phyloP scores from a whole-genome alignment of 1,284 basidiomycete genomes.

The Inonotus hispidus region DNA sequence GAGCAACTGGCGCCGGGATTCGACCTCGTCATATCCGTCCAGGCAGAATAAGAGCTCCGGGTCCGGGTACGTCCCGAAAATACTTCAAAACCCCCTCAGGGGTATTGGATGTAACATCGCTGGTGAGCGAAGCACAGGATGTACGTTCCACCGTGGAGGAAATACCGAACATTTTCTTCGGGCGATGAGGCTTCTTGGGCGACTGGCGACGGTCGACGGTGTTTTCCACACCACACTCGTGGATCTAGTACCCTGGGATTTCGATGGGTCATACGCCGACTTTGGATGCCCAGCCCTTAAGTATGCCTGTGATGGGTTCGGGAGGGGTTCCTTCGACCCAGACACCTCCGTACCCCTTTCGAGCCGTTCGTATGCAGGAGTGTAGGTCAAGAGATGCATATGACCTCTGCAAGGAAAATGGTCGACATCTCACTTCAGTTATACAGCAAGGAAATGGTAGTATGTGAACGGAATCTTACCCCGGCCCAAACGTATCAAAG shows the following conservation, averaged over 20 bases:
- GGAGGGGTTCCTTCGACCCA: conserved; percentile 44
- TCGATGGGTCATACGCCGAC: conserved; percentile 36
- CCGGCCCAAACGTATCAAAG: background rate
- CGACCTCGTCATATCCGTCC: conserved; percentile 45
- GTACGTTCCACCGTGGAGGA: conserved; percentile 48
- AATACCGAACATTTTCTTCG: conserved; percentile 47
- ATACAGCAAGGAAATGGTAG: too few relatives aligned
- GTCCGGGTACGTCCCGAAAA: conserved; percentile 41
- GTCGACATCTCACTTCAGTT: too few relatives aligned
- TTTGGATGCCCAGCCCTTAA: conserved; percentile 37
- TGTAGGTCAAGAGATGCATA: background rate
- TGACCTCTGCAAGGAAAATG: background rate
- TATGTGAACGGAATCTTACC: background rate
- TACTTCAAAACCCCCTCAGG: conserved; percentile 21
- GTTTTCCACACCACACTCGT: conserved; percentile 32
- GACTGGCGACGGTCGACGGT: conserved; percentile 29
- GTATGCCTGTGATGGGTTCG: conserved; percentile 40
- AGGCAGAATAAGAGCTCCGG: conserved; percentile 54
- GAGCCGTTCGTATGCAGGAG: conserved; percentile 5
- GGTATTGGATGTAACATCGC: conserved; percentile 28
- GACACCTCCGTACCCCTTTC: conserved; percentile 22
- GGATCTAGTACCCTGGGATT: conserved; percentile 55
- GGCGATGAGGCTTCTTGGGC: conserved; percentile 32
- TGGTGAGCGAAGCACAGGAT: conserved; percentile 39
- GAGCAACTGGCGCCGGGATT: conserved; percentile 32